phyloP scores from a whole-genome alignment of 2,329 filamentous ascomycete genomes.

The Teratosphaeria zuluensis region DNA sequence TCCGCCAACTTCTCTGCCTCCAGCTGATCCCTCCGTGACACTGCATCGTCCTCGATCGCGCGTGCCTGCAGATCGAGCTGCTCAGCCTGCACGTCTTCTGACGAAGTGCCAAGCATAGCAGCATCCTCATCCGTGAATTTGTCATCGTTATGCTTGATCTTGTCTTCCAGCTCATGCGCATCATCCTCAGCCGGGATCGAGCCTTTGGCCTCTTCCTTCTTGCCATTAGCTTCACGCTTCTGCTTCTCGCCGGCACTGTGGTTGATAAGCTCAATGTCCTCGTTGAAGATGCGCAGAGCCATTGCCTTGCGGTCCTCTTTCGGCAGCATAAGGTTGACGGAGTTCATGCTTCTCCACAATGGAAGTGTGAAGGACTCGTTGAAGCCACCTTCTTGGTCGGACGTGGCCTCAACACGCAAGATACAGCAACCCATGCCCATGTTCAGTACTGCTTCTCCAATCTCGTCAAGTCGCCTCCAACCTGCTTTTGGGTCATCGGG shows the following conservation, averaged over 20 bases:
- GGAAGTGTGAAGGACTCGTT: constrained; percentile 79
- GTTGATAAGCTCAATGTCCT: constrained; percentile 71
- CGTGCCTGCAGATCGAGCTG: constrained; percentile 14
- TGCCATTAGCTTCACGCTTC: not conserved
- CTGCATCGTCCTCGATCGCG: constrained; percentile 27
- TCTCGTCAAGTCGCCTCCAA: constrained; percentile 72
- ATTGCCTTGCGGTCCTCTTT: constrained; percentile 92
- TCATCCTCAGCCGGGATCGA: constrained; percentile 11
- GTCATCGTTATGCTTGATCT: constrained; percentile 8
- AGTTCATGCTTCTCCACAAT: constrained; percentile 86
- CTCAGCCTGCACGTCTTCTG: constrained; percentile 4
- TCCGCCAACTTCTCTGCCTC: constrained; percentile 33
- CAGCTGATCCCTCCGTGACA: constrained; percentile 31
- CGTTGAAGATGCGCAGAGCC: constrained; percentile 83
- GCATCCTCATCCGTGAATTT: constrained; percentile 3
- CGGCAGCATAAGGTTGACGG: constrained; percentile 91
- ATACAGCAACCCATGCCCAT: constrained; percentile 89
- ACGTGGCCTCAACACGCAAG: constrained; percentile 48
- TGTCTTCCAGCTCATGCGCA: constrained; percentile 9
- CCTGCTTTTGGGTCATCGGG: constrained; percentile 42
- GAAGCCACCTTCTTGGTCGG: constrained; percentile 35
- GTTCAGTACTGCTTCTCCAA: constrained; percentile 70
- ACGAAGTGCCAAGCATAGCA: constrained; percentile 2
- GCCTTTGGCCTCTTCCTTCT: constrained; percentile 2
- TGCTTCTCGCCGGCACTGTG: constrained; percentile 27